Evolutionary conservation across 352 stramenopile species (phyloP).

Genomic region (Globisporangium middletonii): DNA sequence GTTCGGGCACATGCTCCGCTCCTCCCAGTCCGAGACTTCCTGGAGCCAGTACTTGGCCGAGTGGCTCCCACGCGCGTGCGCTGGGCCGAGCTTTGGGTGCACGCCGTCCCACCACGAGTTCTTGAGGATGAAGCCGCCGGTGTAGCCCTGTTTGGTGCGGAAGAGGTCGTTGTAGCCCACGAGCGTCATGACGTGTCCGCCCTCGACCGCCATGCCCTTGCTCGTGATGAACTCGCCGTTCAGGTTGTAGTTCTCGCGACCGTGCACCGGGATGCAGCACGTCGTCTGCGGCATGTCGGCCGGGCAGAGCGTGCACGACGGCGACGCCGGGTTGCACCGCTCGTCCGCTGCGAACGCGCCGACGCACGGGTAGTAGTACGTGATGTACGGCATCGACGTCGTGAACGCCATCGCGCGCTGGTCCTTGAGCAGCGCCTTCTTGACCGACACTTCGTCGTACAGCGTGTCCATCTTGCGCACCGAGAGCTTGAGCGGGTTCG

Average conservation of each 20-base stretch:
- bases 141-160: slow-evolving; percentile 52
- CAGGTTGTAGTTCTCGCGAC: slow-evolving; percentile 55
- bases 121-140: slow-evolving; percentile 66
- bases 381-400: slow-evolving; percentile 48
- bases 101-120: slow-evolving; percentile 74
- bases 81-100: slow-evolving; percentile 46
- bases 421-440: slow-evolving; percentile 34
- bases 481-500: slow-evolving; percentile 40
- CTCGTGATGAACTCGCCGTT: slow-evolving; percentile 58
- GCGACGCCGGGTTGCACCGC: slow-evolving; percentile 46
- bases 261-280: slow-evolving; percentile 44
- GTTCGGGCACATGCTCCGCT: slow-evolving; percentile 64
- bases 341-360: slow-evolving; percentile 36
- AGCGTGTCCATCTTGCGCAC: slow-evolving; percentile 43
- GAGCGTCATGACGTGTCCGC: slow-evolving; percentile 67
- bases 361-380: slow-evolving; percentile 60
- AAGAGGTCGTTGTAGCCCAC: slow-evolving; percentile 66
- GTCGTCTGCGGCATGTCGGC: slow-evolving; percentile 40
- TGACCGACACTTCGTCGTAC: slow-evolving; percentile 34
- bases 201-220: slow-evolving; percentile 39
- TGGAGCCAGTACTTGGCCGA: slow-evolving; percentile 70
- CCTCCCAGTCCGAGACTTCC: slow-evolving; percentile 63
- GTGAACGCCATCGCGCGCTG: slow-evolving; percentile 44
- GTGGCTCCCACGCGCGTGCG: slow-evolving; percentile 56
- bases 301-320: slow-evolving; percentile 44